Percentiles rank a stretch among this genome's conserved stretches.
phyloP scores from a whole-genome alignment of 345 rosid genomes.

The Carallia pectinifolia region DNA sequence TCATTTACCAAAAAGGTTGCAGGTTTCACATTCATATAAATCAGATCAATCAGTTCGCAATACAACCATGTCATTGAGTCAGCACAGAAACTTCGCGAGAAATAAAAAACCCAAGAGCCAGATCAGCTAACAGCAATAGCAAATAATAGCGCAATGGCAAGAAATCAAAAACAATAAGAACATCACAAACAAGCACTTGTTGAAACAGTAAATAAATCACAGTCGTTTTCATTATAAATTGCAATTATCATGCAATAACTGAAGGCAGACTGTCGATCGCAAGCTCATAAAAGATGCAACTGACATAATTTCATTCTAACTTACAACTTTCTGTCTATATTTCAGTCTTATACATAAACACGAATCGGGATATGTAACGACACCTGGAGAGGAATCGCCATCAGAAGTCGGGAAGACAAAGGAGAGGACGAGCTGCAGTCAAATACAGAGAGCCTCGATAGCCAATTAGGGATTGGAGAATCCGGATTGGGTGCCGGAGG shows the following conservation, averaged over 20 bases:
- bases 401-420: constrained; percentile 44
- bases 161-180: too few relatives aligned
- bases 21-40: not conserved
- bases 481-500: constrained; percentile 21
- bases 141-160: too few relatives aligned
- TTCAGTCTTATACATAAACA: not conserved
- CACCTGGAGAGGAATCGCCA: constrained; percentile 48
- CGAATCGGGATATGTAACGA: not conserved
- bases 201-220: too few relatives aligned
- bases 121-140: too few relatives aligned
- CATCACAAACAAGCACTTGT: too few relatives aligned
- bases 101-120: too few relatives aligned
- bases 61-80: too few relatives aligned
- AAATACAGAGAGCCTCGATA: constrained; percentile 73
- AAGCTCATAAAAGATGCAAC: not conserved
- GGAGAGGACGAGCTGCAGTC: constrained; percentile 51
- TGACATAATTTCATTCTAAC: too few relatives aligned
- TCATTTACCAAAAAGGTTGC: not conserved
- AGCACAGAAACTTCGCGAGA: too few relatives aligned
- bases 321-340: not conserved
- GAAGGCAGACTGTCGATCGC: not conserved
- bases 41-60: not conserved
- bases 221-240: too few relatives aligned
- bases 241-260: too few relatives aligned
- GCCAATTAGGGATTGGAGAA: constrained; percentile 76